A percentile compares a stretch with the other conserved stretches of the same genome.
phyloP scores from a whole-genome alignment of 805 yeast genomes.

The Cyberlindnera subsufficiens region DNA sequence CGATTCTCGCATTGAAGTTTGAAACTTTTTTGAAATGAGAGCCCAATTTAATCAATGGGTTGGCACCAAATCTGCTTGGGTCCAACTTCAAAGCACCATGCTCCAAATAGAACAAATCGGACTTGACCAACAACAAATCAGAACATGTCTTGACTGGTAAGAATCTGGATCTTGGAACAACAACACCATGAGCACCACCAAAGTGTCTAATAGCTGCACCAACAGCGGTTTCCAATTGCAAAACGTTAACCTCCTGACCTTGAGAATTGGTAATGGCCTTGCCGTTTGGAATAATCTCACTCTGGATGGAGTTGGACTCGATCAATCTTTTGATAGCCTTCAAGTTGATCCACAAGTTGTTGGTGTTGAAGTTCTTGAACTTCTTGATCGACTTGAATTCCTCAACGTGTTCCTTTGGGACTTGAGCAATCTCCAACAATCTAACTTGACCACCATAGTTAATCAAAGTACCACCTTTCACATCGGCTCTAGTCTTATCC shows the following conservation, averaged over 20 bases:
- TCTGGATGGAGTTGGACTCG: slow-evolving; percentile 71
- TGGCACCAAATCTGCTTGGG: slow-evolving; percentile 80
- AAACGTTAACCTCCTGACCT: slow-evolving; percentile 79
- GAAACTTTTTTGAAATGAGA: slow-evolving; percentile 94
- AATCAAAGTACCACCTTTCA: slow-evolving; percentile 97
- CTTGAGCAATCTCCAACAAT: slow-evolving; percentile 95
- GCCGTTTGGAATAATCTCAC: slow-evolving; percentile 94
- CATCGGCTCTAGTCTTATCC: slow-evolving; percentile 98
- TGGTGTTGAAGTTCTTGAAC: slow-evolving; percentile 96
- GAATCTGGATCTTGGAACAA: slow-evolving; percentile 96
- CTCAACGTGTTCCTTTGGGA: slow-evolving; percentile 96
- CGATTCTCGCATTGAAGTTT: slow-evolving; percentile 82
- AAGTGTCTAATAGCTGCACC: slow-evolving; percentile 99
- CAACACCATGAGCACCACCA: slow-evolving; percentile 93
- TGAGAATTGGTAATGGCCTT: slow-evolving; percentile 63
- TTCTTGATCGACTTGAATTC: slow-evolving; percentile 97
- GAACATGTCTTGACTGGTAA: slow-evolving; percentile 98
- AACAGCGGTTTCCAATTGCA: slow-evolving; percentile 97
- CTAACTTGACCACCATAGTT: slow-evolving; percentile 93
- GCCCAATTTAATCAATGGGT: slow-evolving; percentile 93
- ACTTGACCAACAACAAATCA: slow-evolving; percentile 88
- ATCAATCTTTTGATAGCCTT: slow-evolving; percentile 91
- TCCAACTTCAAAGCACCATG: slow-evolving; percentile 88
- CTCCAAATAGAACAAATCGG: slow-evolving; percentile 84
- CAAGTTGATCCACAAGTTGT: slow-evolving; percentile 95